Conservation (phyloP, 2,329 filamentous ascomycete species). For the Fusarium miscanthi region DNA sequence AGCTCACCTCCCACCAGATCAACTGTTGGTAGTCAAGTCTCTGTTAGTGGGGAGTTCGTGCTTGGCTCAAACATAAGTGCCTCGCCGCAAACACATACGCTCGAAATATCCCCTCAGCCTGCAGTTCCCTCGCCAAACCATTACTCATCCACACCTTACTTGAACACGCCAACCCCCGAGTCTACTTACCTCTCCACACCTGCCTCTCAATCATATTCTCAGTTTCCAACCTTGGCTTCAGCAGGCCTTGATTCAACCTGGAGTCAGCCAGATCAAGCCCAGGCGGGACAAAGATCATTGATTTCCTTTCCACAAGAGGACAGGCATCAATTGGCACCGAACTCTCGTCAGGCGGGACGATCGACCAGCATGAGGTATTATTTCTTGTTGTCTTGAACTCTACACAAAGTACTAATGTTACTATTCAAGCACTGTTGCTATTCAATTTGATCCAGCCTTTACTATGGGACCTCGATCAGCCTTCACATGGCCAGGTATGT, state of each 20-base stretch:
- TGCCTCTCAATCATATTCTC: conserved; percentile 42
- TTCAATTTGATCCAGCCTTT: conserved; percentile 63
- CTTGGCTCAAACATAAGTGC: conserved; percentile 37
- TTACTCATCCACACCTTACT: conserved; percentile 40
- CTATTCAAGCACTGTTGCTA: conserved; percentile 58
- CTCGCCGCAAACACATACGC: conserved; percentile 40
- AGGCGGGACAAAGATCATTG: conserved; percentile 32
- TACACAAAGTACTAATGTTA: conserved; percentile 20
- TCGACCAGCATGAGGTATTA: conserved; percentile 42
- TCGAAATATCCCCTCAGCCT: conserved; percentile 35
- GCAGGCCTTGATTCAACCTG: conserved; percentile 38
- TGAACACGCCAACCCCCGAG: conserved; percentile 39
- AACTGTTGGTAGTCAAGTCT: conserved; percentile 38
- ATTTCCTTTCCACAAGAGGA: conserved; percentile 31
- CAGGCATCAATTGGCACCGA: conserved; percentile 25
- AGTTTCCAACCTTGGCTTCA: conserved; percentile 40
- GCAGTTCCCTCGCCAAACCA: conserved; percentile 39
- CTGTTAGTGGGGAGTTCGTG: conserved; percentile 36
- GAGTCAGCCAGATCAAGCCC: conserved; percentile 36
- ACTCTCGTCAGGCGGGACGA: conserved; percentile 24
- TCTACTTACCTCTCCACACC: conserved; percentile 43
- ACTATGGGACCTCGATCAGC: conserved; percentile 63
- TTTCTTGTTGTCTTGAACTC: neutral
- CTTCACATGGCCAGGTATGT: conserved; percentile 63
- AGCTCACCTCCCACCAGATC: conserved; percentile 46